Base-by-base conservation (phyloP, 345 rosid species). In the Brassica nigra region DNA sequence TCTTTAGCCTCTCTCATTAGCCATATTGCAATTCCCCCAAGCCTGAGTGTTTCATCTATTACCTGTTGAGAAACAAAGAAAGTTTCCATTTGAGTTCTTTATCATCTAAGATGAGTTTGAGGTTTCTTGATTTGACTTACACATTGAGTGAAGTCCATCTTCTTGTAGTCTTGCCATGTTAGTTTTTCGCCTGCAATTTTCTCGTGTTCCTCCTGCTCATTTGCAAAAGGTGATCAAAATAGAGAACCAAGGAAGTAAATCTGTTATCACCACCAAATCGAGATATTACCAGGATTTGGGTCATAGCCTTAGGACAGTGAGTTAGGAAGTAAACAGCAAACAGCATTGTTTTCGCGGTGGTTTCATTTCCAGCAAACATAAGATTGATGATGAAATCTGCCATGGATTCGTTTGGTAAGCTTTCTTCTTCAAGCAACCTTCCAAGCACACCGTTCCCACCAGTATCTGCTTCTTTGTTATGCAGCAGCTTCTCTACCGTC, bases 11-110 rank as follows among this genome's bases (percentile, higher is more conserved):
- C 93, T 81, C 98, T 93, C 90, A 93, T 86, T 44, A 93, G 67
- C 98, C 98, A 93, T 28, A 93, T 93, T 5, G 98, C 97, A 29
- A 93, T 93, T 8, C 98, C 98, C 1, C 94, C 97, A 8, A 91
- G 86, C 15, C 98, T 83, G 31, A 93, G 91, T 2, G 98, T 89
- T 81, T 93, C 98, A 74, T 93, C 95, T 52, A 91, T 91, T 15
- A 93, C 91, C 98, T 93, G 77, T 54, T 70, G 42, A 39, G 31
- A 76, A 11, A 15, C 12, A 33, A 68, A 36, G 10, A 77, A 62
- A 18, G 5, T 2, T 8, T 30, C 3, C 6, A 7, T 20, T 18
- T 5, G 12, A 42, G 37, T 47, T 66, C 33, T 61, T 2, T 5
- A 54, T 8, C 42, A 80, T 36, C 10, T 68, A 8, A 52, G 36